phyloP scores from a whole-genome alignment of 2,329 filamentous ascomycete species.

The Meredithiella fracta region DNA sequence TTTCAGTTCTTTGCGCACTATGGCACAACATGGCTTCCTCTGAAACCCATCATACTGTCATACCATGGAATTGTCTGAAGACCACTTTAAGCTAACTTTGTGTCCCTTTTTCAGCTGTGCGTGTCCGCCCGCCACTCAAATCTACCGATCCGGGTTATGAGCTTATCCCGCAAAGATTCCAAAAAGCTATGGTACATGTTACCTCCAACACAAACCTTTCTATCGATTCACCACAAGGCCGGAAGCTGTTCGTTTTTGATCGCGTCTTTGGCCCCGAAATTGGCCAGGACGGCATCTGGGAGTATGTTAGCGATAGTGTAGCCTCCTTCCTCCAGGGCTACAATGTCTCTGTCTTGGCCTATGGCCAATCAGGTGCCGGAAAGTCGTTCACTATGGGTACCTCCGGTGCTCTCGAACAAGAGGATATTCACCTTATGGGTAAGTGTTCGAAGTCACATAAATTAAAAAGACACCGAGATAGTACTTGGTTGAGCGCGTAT shows the following conservation, averaged over 20 bases:
- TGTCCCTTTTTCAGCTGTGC: slow-evolving; percentile 47
- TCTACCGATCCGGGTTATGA: slow-evolving; percentile 82
- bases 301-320: slow-evolving; percentile 83
- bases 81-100: slow-evolving; percentile 2
- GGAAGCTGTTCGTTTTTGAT: slow-evolving; percentile 93
- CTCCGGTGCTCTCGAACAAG: slow-evolving; percentile 65
- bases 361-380: slow-evolving; percentile 91
- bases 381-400: slow-evolving; percentile 99
- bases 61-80: background rate
- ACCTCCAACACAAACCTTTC: slow-evolving; percentile 69
- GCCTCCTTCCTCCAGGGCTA: slow-evolving; percentile 85
- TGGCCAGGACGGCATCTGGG: slow-evolving; percentile 79
- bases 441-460: slow-evolving; percentile 27
- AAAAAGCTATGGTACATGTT: slow-evolving; percentile 80
- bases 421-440: slow-evolving; percentile 60
- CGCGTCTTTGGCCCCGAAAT: slow-evolving; percentile 76
- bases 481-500: no score
- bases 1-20: background rate
- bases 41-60: background rate
- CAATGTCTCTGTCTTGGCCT: slow-evolving; percentile 94
- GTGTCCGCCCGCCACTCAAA: slow-evolving; percentile 73
- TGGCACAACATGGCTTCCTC: background rate
- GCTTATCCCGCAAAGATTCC: slow-evolving; percentile 88
- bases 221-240: slow-evolving; percentile 81
- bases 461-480: no score